Conservation (phyloP, 2,329 filamentous ascomycete genomes). For the Ceratocystis papillata region DNA sequence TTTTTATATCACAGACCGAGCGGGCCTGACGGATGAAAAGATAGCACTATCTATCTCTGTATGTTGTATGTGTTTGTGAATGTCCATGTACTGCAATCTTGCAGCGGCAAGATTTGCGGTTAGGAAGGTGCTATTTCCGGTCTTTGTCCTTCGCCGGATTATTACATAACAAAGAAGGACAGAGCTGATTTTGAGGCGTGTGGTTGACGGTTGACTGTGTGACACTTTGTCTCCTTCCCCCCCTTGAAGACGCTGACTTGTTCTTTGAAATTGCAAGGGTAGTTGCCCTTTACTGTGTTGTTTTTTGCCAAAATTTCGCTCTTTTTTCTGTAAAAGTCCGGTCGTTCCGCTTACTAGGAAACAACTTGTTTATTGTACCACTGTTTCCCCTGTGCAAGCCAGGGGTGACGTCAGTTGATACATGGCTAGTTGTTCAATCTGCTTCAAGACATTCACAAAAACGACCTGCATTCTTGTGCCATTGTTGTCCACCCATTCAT, state of each 20-base stretch:
- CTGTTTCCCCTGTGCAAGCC: neutral
- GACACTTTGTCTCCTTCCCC: neutral
- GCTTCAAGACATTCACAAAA: neutral
- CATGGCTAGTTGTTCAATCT: neutral
- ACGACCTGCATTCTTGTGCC: neutral
- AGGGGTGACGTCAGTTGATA: conserved; percentile 11
- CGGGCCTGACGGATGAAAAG: no score
- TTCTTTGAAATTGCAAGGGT: conserved; percentile 12
- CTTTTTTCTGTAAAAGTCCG: conserved; percentile 12
- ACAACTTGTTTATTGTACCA: neutral
- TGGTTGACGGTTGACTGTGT: neutral
- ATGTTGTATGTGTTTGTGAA: neutral
- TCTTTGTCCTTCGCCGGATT: neutral
- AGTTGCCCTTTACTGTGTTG: neutral
- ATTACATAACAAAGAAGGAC: neutral
- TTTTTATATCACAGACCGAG: neutral
- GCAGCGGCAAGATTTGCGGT: no score
- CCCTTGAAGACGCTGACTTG: neutral
- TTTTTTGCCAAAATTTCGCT: conserved; percentile 1
- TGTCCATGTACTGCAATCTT: neutral
- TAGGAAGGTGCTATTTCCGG: no score
- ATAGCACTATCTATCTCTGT: no score
- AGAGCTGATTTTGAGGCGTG: neutral
- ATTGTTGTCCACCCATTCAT: neutral
- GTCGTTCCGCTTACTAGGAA: conserved; percentile 2